Evolutionary conservation across 768 basidiomycete species (phyloP).

Genomic region (Cubamyces lactineus): DNA sequence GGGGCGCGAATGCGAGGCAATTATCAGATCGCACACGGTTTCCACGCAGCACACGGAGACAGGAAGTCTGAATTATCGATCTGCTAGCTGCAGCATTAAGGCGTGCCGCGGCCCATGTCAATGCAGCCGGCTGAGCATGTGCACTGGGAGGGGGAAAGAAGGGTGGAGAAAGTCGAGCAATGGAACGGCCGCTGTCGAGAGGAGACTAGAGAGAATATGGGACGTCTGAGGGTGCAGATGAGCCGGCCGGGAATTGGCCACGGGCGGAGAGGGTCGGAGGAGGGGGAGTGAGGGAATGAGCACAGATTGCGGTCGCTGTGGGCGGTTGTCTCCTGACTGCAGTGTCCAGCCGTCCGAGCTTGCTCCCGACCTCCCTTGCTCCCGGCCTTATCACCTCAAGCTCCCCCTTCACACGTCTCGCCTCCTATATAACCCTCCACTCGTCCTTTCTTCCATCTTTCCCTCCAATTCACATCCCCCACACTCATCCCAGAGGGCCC

Average conservation of each 20-base stretch:
- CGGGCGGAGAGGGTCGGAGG: neutral
- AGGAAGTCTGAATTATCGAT: slow-evolving; percentile 1
- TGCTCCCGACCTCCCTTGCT: slow-evolving; percentile 15
- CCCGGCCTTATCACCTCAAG: slow-evolving; percentile 23
- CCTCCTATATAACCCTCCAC: slow-evolving; percentile 19
- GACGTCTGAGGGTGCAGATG: neutral
- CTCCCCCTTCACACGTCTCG: slow-evolving; percentile 23
- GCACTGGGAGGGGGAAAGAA: too few relatives aligned
- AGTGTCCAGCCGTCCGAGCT: neutral
- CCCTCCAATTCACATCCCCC: slow-evolving; percentile 13
- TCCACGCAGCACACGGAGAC: slow-evolving; percentile 13
- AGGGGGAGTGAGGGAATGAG: too few relatives aligned
- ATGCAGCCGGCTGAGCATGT: neutral
- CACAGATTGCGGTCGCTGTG: too few relatives aligned
- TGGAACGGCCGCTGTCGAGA: neutral
- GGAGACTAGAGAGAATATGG: neutral
- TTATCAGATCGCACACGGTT: slow-evolving; percentile 20
- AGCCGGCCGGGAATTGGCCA: neutral
- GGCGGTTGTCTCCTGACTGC: slow-evolving; percentile 14
- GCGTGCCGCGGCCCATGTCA: neutral
- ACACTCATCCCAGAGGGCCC: neutral
- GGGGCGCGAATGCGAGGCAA: neutral
- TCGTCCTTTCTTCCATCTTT: slow-evolving; percentile 21
- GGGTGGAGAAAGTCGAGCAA: neutral
- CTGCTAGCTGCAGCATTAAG: neutral